Evolutionary conservation across 441 rosid genomes (phyloP).

Genomic region (Erodium trifolium): DNA sequence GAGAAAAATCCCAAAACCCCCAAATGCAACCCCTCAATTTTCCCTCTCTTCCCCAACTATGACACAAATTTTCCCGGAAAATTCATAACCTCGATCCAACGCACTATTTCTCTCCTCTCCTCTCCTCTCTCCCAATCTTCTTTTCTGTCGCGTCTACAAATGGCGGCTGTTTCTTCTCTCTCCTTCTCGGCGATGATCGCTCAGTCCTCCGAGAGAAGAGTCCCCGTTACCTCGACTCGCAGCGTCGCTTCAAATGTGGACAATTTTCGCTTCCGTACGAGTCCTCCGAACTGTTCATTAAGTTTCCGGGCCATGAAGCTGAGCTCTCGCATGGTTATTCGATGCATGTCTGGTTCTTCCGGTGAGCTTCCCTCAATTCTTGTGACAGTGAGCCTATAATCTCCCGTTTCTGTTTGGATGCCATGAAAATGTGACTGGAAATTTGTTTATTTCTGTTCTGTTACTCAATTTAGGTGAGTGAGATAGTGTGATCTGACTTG

Average conservation of each 20-base stretch:
- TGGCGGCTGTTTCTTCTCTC: slow-evolving; percentile 67
- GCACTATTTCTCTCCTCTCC: neutral
- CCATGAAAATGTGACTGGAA: neutral
- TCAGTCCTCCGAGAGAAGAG: slow-evolving; percentile 22
- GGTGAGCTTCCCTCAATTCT: slow-evolving; percentile 31
- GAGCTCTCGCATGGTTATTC: slow-evolving; percentile 40
- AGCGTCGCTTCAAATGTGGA: slow-evolving; percentile 32
- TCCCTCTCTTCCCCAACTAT: neutral
- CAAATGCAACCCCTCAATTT: neutral
- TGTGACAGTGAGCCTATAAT: neutral
- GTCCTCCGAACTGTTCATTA: slow-evolving; percentile 24
- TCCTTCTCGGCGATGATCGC: slow-evolving; percentile 46
- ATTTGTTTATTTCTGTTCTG: neutral
- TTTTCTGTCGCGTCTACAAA: slow-evolving; percentile 4
- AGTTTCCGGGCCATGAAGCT: slow-evolving; percentile 34
- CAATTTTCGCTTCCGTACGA: slow-evolving; percentile 30
- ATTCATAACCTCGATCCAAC: neutral
- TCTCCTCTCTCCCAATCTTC: neutral
- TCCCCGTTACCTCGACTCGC: slow-evolving; percentile 29
- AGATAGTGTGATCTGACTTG: neutral
- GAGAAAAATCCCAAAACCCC: neutral
- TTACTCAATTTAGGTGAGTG: neutral
- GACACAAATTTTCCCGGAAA: neutral
- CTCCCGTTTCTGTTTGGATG: neutral
- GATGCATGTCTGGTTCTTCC: slow-evolving; percentile 52